These are phyloP conservation scores for Diplodia scrobiculata DNA, from an alignment of 2,329 filamentous ascomycete species.

Conservation along the genomic window DNA sequence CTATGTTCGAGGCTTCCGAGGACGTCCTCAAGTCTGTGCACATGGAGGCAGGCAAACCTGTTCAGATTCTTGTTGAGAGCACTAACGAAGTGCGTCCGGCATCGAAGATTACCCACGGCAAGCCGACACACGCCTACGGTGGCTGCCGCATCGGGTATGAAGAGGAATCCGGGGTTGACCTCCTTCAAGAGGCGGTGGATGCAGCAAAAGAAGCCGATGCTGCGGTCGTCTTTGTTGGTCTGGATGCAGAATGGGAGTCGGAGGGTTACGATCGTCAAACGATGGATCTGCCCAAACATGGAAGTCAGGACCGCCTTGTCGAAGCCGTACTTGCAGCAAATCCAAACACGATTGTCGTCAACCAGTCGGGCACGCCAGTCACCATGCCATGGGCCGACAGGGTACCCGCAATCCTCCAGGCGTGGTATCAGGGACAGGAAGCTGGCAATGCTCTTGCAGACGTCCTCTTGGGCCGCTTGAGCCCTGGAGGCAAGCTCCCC, in stretches of 20 bases:
- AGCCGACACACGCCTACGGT: conserved; percentile 67
- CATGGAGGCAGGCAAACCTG: conserved; percentile 61
- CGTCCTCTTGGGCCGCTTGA: conserved; percentile 71
- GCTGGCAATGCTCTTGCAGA: conserved; percentile 79
- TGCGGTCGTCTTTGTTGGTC: conserved; percentile 74
- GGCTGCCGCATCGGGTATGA: conserved; percentile 73
- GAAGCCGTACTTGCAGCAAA: conserved; percentile 65
- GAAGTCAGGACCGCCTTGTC: conserved; percentile 66
- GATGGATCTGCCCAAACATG: conserved; percentile 60
- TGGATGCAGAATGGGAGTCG: conserved; percentile 77
- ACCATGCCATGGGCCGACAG: conserved; percentile 69
- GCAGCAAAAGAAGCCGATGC: conserved; percentile 72
- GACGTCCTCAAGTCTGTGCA: conserved; percentile 64
- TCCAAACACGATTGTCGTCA: conserved; percentile 68
- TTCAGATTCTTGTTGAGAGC: conserved; percentile 65
- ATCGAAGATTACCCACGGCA: conserved; percentile 59
- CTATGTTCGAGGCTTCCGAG: conserved; percentile 69
- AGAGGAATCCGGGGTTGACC: conserved; percentile 65
- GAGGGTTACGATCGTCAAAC: conserved; percentile 67
- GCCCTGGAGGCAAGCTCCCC: conserved; percentile 74
- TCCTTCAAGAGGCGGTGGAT: conserved; percentile 60
- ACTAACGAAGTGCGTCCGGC: conserved; percentile 66
- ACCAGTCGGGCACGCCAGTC: conserved; percentile 74
- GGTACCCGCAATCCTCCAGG: conserved; percentile 68
- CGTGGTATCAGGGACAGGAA: conserved; percentile 88